Evolutionary conservation across 805 yeast genomes (phyloP).

Genomic region (Cyberlindnera misumaiensis): DNA sequence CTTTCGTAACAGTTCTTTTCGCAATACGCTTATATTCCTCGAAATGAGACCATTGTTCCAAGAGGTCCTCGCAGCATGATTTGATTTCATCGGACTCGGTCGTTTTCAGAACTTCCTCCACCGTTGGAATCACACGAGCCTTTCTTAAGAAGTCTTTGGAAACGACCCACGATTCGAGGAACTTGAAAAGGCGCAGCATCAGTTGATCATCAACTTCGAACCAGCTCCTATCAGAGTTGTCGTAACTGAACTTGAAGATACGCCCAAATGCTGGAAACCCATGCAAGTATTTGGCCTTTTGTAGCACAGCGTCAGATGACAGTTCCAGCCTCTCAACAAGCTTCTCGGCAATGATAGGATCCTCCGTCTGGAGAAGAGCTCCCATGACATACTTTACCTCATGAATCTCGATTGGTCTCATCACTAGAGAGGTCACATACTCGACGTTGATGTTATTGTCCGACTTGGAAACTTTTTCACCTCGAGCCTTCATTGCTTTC

Average conservation of each 20-base stretch:
- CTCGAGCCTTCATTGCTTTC: conserved; percentile 45
- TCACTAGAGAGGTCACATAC: conserved; percentile 54
- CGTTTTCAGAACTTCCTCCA: conserved; percentile 34
- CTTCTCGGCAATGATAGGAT: conserved; percentile 52
- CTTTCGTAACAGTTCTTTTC: conserved; percentile 27
- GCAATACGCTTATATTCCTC: conserved; percentile 86
- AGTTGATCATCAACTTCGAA: conserved; percentile 31
- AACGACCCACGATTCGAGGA: conserved; percentile 55
- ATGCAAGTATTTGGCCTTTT: conserved; percentile 66
- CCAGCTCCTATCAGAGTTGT: conserved; percentile 5
- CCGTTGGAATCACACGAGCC: conserved; percentile 62
- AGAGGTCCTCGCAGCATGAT: conserved; percentile 36
- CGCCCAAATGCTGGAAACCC: conserved; percentile 78
- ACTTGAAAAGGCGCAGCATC: conserved; percentile 42
- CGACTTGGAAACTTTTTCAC: conserved; percentile 40
- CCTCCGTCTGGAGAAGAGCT: conserved; percentile 72
- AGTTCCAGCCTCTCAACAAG: conserved; percentile 61
- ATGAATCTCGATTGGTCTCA: conserved; percentile 38
- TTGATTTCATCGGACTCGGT: conserved; percentile 25
- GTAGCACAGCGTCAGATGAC: conserved; percentile 46
- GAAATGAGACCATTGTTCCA: conserved; percentile 64
- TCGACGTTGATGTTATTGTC: conserved; percentile 56
- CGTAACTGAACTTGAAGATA: conserved; percentile 36
- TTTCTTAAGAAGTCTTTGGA: conserved; percentile 73
- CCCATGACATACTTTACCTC: conserved; percentile 79